Base-by-base conservation (phyloP, 139 green algal genomes). In the Auxenochlorella pyrenoidosa region DNA sequence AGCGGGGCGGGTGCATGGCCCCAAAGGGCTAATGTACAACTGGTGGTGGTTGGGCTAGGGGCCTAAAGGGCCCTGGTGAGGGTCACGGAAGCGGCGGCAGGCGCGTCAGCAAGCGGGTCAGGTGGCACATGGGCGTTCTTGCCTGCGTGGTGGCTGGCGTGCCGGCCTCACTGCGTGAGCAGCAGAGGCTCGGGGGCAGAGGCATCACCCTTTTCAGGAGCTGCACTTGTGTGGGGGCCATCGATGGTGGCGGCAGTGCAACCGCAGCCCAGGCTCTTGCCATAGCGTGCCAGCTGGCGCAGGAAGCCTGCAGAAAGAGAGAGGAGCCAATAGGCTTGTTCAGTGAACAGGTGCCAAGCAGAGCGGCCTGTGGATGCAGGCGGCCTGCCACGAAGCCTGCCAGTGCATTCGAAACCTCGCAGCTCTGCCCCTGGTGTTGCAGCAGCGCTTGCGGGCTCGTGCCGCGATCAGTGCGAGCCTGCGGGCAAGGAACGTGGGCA, bases 201-300 rank as follows among this genome's bases (percentile, higher is more conserved):
- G 3, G 38, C 72, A n/a, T n/a, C 72, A 3, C 12, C 38, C 34
- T 36, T 26, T 32, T n/a, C 75, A 30, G 75, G 4, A 18, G 66
- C 4, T 41, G 66, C 66, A 54, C 66, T 73, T n/a, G n/a, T 22
- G 30, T 41, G 41, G 28, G 30, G 43, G 43, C 28, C 40, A 8
- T 28, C 58, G 28, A 32, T 59, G 59, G 38, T 34, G 10, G 41
- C 26, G 4, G 26, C 80, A 28, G 63, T 36, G 8, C 19, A 34
- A 8, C 24, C 44, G 60, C 63, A 70, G 43, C n/a, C 38, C 26
- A 85, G 80, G 18, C 51, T 36, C 72, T 81, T 60, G 36, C 47
- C 58, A 10, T 88, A 88, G 18, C 34, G 54, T 3, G 73, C 51
- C 73, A 88, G 75, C 84, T 88, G 84, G 40, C 73, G 58, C 58